A percentile compares a stretch with the other conserved stretches of the same genome.
phyloP scores from a whole-genome alignment of 2,329 filamentous ascomycete species.

The Zymoseptoria passerinii region DNA sequence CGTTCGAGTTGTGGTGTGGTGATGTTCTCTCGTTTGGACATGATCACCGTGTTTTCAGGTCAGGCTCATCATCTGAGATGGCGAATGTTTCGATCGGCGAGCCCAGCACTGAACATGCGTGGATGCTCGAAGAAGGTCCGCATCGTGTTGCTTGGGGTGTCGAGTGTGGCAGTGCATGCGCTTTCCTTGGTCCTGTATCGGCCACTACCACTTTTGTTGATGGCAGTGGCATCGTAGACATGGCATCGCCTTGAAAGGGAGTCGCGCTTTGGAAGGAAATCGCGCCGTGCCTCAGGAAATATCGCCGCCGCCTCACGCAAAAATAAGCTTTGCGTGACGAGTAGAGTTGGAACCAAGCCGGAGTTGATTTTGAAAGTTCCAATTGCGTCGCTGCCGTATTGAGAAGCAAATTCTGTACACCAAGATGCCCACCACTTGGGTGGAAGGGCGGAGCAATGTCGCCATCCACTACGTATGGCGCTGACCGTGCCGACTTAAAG shows the following conservation, averaged over 20 bases:
- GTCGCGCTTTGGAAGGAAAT: not conserved
- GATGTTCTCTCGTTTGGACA: slow-evolving; percentile 5
- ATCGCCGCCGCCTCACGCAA: not conserved
- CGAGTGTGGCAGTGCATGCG: not conserved
- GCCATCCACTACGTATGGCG: not conserved
- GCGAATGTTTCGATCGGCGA: not conserved
- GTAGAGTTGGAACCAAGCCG: not conserved
- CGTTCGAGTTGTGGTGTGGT: slow-evolving; percentile 6
- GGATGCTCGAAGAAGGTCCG: not conserved
- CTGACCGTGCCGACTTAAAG: no score
- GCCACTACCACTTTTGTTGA: not conserved
- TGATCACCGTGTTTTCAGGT: not conserved
- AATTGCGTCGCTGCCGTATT: not conserved
- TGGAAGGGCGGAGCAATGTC: not conserved
- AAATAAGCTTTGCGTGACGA: not conserved
- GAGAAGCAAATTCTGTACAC: not conserved
- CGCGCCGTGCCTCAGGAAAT: not conserved
- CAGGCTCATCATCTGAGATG: not conserved
- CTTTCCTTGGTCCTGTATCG: not conserved
- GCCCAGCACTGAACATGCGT: not conserved
- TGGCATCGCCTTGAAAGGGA: not conserved
- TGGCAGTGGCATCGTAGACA: not conserved
- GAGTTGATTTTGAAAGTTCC: not conserved
- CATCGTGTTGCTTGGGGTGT: not conserved
- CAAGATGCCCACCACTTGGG: not conserved